phyloP scores from a whole-genome alignment of 441 rosid species.

The Jatropha podagrica region DNA sequence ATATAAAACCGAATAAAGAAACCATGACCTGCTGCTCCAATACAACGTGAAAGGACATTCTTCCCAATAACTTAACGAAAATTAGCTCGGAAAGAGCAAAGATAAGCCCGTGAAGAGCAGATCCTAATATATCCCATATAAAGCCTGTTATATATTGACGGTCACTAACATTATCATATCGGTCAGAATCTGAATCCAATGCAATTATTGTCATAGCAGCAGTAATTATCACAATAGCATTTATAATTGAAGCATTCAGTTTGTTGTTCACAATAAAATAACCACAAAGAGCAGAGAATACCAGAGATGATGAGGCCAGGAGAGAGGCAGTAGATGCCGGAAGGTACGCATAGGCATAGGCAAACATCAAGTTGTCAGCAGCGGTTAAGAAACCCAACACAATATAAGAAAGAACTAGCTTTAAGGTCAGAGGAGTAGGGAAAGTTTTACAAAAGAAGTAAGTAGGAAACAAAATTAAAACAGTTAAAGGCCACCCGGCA shows the following conservation, averaged over 20 bases:
- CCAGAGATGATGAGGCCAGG: slow-evolving; percentile 74
- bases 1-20: slow-evolving; percentile 55
- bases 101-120: slow-evolving; percentile 82
- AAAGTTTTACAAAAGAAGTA: slow-evolving; percentile 42
- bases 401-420: slow-evolving; percentile 55
- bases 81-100: slow-evolving; percentile 80
- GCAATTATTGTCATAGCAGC: slow-evolving; percentile 74
- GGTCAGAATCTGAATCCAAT: slow-evolving; percentile 73
- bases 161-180: slow-evolving; percentile 45
- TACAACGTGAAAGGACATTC: slow-evolving; percentile 79
- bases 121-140: slow-evolving; percentile 75
- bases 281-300: slow-evolving; percentile 68
- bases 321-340: slow-evolving; percentile 89
- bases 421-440: slow-evolving; percentile 55
- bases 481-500: slow-evolving; percentile 82
- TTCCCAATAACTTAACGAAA: slow-evolving; percentile 65
- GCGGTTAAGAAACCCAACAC: slow-evolving; percentile 66
- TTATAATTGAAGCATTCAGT: slow-evolving; percentile 58
- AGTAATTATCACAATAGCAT: slow-evolving; percentile 67
- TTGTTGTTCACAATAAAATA: slow-evolving; percentile 66
- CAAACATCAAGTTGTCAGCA: slow-evolving; percentile 78
- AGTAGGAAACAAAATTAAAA: slow-evolving; percentile 50
- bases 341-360: slow-evolving; percentile 84
- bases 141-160: slow-evolving; percentile 69
- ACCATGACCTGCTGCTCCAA: slow-evolving; percentile 86